Conservation (phyloP, 805 yeast genomes). For the Debaryomyces maramus region DNA sequence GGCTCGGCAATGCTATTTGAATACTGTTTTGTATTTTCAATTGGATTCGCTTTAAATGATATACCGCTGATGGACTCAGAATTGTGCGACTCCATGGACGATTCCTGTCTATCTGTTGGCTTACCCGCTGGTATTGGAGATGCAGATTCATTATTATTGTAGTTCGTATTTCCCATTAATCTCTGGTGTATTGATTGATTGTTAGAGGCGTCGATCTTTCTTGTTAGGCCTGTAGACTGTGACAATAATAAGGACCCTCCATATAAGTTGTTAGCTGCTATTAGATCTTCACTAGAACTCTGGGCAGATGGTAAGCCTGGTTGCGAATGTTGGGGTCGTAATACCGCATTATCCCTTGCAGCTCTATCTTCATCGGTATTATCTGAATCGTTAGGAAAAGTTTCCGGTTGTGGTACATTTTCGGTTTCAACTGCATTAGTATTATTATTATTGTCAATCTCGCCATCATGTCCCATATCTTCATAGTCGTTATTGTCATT, state of each 20-base stretch:
- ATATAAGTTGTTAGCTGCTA: conserved; percentile 30
- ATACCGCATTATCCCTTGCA: not conserved
- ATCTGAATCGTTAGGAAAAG: not conserved
- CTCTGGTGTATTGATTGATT: too few relatives aligned
- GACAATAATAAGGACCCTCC: conserved; percentile 45
- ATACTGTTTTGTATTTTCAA: conserved; percentile 13
- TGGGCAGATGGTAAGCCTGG: conserved; percentile 11
- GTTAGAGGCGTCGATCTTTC: too few relatives aligned
- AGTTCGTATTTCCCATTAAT: too few relatives aligned
- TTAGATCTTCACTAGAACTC: conserved; percentile 29
- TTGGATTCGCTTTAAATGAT: conserved; percentile 32
- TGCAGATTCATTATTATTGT: not conserved
- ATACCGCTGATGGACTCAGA: conserved; percentile 30
- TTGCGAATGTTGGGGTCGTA: not conserved
- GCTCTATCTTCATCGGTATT: conserved; percentile 1
- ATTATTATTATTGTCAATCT: conserved; percentile 7
- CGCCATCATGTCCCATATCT: conserved; percentile 28
- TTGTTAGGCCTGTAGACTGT: conserved; percentile 43
- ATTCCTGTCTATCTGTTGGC: not conserved
- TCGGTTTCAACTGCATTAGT: not conserved
- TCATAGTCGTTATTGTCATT: conserved; percentile 36
- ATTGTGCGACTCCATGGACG: conserved; percentile 5
- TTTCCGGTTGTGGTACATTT: not conserved
- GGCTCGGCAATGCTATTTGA: conserved; percentile 27
- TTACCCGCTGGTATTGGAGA: not conserved